phyloP scores from a whole-genome alignment of 208 protist genomes.

The Trypanosoma mega region DNA sequence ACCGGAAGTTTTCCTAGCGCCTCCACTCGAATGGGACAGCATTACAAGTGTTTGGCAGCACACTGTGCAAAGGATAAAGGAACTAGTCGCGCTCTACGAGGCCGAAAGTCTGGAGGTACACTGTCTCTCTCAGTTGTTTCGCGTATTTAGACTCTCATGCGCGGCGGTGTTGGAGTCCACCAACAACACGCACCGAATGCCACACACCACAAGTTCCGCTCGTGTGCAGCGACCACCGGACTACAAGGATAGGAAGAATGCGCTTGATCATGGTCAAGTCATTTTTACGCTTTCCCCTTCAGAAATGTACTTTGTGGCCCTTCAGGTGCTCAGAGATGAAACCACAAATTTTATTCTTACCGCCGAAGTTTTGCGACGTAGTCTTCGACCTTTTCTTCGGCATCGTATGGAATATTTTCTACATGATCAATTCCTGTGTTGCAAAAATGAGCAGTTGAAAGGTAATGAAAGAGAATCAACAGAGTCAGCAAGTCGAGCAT shows the following conservation, averaged over 20 bases:
- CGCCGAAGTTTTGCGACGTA: constrained; percentile 47
- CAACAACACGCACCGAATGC: background rate
- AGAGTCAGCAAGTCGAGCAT: constrained; percentile 23
- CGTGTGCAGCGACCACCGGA: too few relatives aligned
- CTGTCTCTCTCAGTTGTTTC: constrained; percentile 27
- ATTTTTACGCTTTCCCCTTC: constrained; percentile 34
- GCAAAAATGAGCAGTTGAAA: background rate
- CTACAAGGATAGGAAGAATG: too few relatives aligned
- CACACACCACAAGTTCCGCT: too few relatives aligned
- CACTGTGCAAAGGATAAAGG: constrained; percentile 10
- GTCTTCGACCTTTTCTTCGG: constrained; percentile 26
- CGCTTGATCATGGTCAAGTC: too few relatives aligned
- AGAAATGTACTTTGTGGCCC: constrained; percentile 35
- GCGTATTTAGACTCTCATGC: constrained; percentile 11
- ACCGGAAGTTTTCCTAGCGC: background rate
- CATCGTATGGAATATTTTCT: constrained; percentile 6
- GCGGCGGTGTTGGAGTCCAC: background rate
- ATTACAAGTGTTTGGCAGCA: constrained; percentile 3
- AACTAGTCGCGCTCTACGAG: constrained; percentile 10
- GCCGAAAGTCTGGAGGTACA: constrained; percentile 23
- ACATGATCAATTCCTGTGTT: background rate
- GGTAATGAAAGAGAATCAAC: background rate
- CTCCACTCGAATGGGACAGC: constrained; percentile 17
- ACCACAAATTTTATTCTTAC: constrained; percentile 33
- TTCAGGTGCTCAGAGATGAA: constrained; percentile 24